Evolutionary conservation across 2,329 filamentous ascomycete genomes (phyloP).

Genomic region (Paecilomyces niveus): DNA sequence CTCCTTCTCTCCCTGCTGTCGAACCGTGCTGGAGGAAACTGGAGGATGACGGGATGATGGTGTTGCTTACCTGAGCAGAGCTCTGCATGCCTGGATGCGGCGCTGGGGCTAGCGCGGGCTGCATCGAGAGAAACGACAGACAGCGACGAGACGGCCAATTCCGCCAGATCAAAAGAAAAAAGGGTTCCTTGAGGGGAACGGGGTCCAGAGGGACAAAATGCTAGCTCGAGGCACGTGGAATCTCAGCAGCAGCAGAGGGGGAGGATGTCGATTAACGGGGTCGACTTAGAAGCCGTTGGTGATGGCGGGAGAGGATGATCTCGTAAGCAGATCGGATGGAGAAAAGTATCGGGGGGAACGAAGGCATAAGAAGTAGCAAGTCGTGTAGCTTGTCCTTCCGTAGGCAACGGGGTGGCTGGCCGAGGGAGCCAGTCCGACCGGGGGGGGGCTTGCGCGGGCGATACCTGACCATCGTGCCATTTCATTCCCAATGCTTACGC

Average conservation of each 20-base stretch:
- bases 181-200: background rate
- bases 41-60: conserved; percentile 28
- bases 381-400: background rate
- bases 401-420: background rate
- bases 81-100: conserved; percentile 43
- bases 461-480: no score
- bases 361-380: background rate
- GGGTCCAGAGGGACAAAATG: background rate
- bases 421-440: background rate
- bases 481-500: no score
- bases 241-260: conserved; percentile 6
- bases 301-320: conserved; percentile 9
- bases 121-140: conserved; percentile 25
- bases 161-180: conserved; percentile 2
- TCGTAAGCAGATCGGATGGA: conserved; percentile 15
- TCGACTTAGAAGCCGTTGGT: conserved; percentile 2
- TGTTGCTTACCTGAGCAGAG: conserved; percentile 49
- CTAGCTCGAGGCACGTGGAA: conserved; percentile 1
- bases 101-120: conserved; percentile 42
- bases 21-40: conserved; percentile 13
- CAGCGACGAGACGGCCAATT: conserved; percentile 14
- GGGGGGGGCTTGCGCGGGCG: no score
- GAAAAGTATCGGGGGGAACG: background rate
- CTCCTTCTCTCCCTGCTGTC: background rate
- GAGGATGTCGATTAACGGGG: background rate